Evolutionary conservation across 2,329 filamentous ascomycete species (phyloP), one percentile per base, ranked within the genome.

Genomic region (Trichothecium roseum): DNA sequence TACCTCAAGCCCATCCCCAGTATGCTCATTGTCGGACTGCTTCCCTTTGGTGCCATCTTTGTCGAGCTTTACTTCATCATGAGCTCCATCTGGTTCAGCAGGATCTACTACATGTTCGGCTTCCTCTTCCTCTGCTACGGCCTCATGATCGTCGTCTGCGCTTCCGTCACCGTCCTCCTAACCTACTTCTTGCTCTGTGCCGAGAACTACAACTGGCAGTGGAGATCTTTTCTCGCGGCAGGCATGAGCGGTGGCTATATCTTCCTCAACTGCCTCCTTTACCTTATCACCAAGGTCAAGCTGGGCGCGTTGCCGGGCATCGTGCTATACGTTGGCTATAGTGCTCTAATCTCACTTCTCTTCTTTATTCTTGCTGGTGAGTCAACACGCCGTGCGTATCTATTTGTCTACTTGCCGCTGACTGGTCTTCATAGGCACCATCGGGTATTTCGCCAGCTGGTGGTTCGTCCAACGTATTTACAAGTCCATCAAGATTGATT

Each of bases 101-200:
- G 91, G 62, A 91, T 98, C 46, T 98, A 98, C 70, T 98, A 98
- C 72, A 98, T 98, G 91, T 98, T 98, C 51, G 91, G 91, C 16
- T 98, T 98, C 71, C 68, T 98, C 26, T 98, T 98, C 69, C 73
- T 98, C 38, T 95, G 88, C 69, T 98, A 94, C 53, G 88, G 84
- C 9, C 74, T 98, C 34, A 95, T 98, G 87, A 86, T 96, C 48
- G 83, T 94, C 49, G 96, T 91, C 1, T 87, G 83, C 40, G 89
- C 89, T 0, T 81, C 88, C 1, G 89, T 93, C 28, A 96, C 91
- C 1, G 80, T 96, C 8, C 67, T 98, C 14, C 81, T 96, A 72
- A 84, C 95, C 0, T 98, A 98, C 62, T 96, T 96, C 67, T 57
- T 98, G 47, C 77, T 98, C 12, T 96, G 89, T 54, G 80, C 85